phyloP scores from a whole-genome alignment of 768 basidiomycete genomes.

The Tubosaeta brunneosetosa region DNA sequence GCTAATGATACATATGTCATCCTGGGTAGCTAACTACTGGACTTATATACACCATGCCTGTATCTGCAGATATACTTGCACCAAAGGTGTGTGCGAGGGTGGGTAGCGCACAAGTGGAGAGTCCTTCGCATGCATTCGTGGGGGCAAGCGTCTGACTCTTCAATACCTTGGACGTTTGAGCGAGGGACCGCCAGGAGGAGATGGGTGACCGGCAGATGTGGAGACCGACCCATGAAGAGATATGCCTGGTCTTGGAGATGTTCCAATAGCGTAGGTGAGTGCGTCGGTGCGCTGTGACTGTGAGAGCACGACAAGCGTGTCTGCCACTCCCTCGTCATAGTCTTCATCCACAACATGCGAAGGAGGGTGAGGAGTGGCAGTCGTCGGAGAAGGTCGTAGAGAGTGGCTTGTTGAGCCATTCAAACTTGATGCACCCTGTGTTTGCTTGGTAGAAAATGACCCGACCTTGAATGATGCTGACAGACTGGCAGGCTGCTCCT shows the following conservation, averaged over 20 bases:
- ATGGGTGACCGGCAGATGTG: constrained; percentile 57
- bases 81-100: too few relatives aligned
- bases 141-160: constrained; percentile 19
- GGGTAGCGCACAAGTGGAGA: too few relatives aligned
- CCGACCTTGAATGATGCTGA: constrained; percentile 32
- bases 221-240: constrained; percentile 66
- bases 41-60: too few relatives aligned
- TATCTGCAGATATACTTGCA: too few relatives aligned
- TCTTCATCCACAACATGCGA: constrained; percentile 46
- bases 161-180: constrained; percentile 55
- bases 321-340: constrained; percentile 90
- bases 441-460: constrained; percentile 36
- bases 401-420: constrained; percentile 59
- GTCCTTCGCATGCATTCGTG: too few relatives aligned
- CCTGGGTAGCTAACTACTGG: too few relatives aligned
- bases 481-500: constrained; percentile 35
- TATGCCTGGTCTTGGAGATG: constrained; percentile 41
- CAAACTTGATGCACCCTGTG: constrained; percentile 61
- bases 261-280: constrained; percentile 58
- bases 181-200: constrained; percentile 42
- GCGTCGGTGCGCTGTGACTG: constrained; percentile 35
- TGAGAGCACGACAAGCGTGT: constrained; percentile 70
- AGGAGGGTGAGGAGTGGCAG: constrained; percentile 53
- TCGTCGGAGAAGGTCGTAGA: constrained; percentile 68
- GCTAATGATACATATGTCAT: too few relatives aligned